Evolutionary conservation across 2,329 filamentous ascomycete species (phyloP).

Genomic region (Fusarium xyrophilum): DNA sequence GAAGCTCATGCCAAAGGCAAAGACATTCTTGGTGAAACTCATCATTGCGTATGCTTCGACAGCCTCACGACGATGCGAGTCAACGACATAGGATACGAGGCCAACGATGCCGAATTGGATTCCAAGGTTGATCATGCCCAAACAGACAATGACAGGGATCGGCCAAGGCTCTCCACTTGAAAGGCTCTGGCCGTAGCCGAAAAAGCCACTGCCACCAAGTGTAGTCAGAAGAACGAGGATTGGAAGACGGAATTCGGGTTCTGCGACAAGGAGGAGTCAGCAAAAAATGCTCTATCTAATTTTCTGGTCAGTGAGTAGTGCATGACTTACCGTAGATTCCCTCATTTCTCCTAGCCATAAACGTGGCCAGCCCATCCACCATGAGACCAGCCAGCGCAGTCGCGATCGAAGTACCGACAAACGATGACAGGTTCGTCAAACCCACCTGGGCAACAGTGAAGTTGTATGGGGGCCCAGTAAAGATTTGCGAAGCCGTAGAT

Average conservation of each 20-base stretch:
- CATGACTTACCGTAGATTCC: not conserved
- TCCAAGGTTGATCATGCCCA: not conserved
- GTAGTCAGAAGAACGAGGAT: not conserved
- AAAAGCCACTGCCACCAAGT: not conserved
- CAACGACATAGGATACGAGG: not conserved
- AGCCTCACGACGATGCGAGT: not conserved
- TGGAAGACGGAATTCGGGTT: not conserved
- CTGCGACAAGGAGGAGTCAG: rapidly evolving
- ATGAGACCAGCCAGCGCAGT: not conserved
- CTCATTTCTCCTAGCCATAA: not conserved
- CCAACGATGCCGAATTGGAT: not conserved
- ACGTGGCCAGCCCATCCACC: not conserved
- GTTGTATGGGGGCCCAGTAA: not conserved
- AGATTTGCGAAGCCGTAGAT: not conserved
- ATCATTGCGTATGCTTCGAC: not conserved
- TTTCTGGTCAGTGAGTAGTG: too few relatives aligned
- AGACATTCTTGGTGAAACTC: conserved; percentile 1
- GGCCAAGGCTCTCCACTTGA: not conserved
- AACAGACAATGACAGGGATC: not conserved
- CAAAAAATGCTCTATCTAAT: rapidly evolving
- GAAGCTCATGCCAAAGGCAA: not conserved
- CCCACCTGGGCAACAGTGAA: not conserved
- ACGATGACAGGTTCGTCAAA: not conserved
- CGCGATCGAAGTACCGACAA: not conserved
- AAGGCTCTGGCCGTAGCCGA: not conserved